Evolutionary conservation across 345 rosid genomes (phyloP), one percentile per base, ranked within the genome.

Genomic region (Eucalyptus globulus): DNA sequence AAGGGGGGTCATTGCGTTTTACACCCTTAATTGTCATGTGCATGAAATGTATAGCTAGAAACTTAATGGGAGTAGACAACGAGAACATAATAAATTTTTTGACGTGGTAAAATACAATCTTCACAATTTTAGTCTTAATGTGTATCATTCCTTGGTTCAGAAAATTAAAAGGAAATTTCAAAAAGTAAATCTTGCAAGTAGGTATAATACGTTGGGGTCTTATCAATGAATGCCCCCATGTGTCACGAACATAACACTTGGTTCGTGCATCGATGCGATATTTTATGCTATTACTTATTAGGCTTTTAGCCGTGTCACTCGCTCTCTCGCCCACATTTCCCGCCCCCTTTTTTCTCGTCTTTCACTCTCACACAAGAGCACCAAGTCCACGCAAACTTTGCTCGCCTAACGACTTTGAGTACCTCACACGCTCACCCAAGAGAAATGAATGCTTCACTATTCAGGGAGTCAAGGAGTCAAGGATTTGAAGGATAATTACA

Each of bases 391-490:
- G 1, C 29, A 58, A 22, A 22, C 29, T 24, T 24, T 58, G 65
- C 29, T 0, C 0, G 29, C 4, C 65, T 58, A 58, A 58, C 0
- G 14, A 58, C 65, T 58, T 58, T 0, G 29, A 58, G 65, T 56
- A 58, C 65, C 14, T 58, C 4, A 0, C 29, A 19, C 2, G 65
- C 65, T 58, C 1, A 22, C 6, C 1, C 29, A 24, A 24, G 4
- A 24, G 29, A 58, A 58, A 58, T n/a, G n/a, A 29, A 58, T 58
- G 65, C 65, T 58, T 24, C 65, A n/a, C n/a, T n/a, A n/a, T n/a
- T n/a, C n/a, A n/a, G n/a, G n/a, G n/a, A 0, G 65, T 58, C 13
- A 11, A 24, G 29, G 29, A 58, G 21, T 54, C 58, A 11, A 21
- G 58, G 26, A 54, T 21, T 8, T 54, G 58, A 54, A 54, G 58